Percentiles rank a stretch among this genome's conserved stretches.
Evolutionary conservation across 768 basidiomycete genomes (phyloP).

Genomic region (Tephrocybe sp.): DNA sequence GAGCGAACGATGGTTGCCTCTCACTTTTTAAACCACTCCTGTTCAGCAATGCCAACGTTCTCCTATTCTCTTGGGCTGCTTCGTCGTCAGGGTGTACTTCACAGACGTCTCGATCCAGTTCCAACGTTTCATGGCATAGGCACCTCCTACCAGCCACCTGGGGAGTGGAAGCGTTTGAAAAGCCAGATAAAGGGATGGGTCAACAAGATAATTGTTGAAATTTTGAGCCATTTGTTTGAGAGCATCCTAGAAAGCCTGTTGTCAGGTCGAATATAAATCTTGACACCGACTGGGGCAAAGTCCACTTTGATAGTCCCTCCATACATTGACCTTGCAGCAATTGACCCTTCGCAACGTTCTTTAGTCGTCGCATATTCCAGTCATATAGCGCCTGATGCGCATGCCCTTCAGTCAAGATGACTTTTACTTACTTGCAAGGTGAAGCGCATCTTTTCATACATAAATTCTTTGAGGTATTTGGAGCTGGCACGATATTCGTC

Average conservation of each 20-base stretch:
- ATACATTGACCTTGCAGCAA: constrained; percentile 38
- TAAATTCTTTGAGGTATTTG: constrained; percentile 76
- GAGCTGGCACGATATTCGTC: constrained; percentile 75
- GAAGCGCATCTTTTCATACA: constrained; percentile 57
- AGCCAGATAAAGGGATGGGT: constrained; percentile 84
- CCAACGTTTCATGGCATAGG: constrained; percentile 66
- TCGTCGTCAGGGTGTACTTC: neutral
- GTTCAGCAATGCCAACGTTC: constrained; percentile 59
- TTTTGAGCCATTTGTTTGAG: constrained; percentile 68
- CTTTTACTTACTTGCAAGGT: neutral
- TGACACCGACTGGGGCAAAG: constrained; percentile 43
- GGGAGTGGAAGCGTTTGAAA: constrained; percentile 62
- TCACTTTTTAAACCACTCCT: constrained; percentile 80
- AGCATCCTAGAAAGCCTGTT: constrained; percentile 65
- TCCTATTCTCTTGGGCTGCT: constrained; percentile 8
- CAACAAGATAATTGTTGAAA: constrained; percentile 63
- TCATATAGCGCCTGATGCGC: constrained; percentile 35
- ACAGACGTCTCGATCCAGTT: constrained; percentile 16
- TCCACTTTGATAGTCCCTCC: constrained; percentile 45
- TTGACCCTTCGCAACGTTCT: constrained; percentile 39
- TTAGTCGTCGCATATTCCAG: constrained; percentile 43
- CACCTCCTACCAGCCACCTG: constrained; percentile 72
- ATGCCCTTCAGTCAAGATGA: neutral
- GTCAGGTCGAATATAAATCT: constrained; percentile 64
- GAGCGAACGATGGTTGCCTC: constrained; percentile 63